Base-by-base conservation (phyloP, 495 filamentous ascomycete genomes). In the Neurospora pannonica region DNA sequence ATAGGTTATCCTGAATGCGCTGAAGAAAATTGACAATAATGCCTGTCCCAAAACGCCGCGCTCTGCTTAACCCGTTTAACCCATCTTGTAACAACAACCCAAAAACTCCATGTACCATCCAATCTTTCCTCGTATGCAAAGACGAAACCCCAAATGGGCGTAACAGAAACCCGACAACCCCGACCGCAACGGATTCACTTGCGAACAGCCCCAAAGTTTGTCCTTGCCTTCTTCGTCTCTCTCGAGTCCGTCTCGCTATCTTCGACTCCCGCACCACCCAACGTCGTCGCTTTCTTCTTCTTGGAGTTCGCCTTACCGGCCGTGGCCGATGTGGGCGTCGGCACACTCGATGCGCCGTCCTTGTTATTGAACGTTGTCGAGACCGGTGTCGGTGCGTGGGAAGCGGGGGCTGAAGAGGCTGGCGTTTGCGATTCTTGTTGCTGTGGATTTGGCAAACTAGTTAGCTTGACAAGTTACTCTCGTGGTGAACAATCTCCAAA, bases 201-300 rank as follows among this genome's bases (percentile, higher is more conserved):
- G 69, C 86, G 79, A 19, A 78, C 78, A 21, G 82, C 84, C n/a
- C 86, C 85, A 77, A 87, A 87, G 71, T 84, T 84, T 3, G 86
- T 87, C 67, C 86, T 80, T 0, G 83, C 77, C 74, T 89, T 89
- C 84, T 89, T 88, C 21, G 77, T 70, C 75, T 84, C 83, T 69
- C 81, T 78, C 13, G 79, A 78, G 48, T 86, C 86, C 46, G 84
- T 82, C 81, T 89, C 87, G 75, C 86, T 88, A 71, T 89, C 87
- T 5, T 88, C 87, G 13, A 72, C 81, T 42, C 77, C 80, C n/a
- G 71, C 78, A 71, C 74, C 76, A 71, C 74, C 75, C 10, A 71
- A 62, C 17, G 74, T 67, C 8, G 71, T 70, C 60, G 77, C 80
- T 8, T 81, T 77, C 3, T 73, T 79, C 40, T 82, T 83, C 76